Evolutionary conservation across 768 basidiomycete species (phyloP), one percentile per base, ranked within the genome.

Genomic region (Xanthoconium purpureum): DNA sequence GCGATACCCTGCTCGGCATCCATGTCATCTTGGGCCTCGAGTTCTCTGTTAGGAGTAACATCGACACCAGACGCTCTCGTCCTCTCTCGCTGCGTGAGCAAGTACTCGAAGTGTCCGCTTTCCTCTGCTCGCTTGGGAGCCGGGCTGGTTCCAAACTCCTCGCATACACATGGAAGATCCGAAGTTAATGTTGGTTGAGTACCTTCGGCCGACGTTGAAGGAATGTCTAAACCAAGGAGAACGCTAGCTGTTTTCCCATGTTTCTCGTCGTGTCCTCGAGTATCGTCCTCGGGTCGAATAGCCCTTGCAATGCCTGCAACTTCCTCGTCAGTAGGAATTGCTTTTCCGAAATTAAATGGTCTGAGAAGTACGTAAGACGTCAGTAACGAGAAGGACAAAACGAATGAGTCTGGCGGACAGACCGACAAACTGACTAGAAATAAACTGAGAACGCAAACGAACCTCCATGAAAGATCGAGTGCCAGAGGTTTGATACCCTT

Each of bases 401-500:
- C 18, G 35, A 47, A 54, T 13, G 33, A 49, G 14, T 18, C 30
- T 36, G 18, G 33, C 3, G 24, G 42, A 46, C 35, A 37, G 33
- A 45, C 14, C 11, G 33, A 28, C 35, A 37, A 37, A 45, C 14
- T 14, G 33, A 18, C 28, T 20, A 30, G 35, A 35, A 35, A 35
- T 6, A n/a, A 28, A 8, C 10, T 29, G 33, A 52, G 20, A 36
- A 52, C 49, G 47, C 35, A 50, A 49, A 74, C 79, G 47, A 55
- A 88, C 88, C 80, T 78, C 88, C 88, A 90, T 14, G 84, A 83
- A 48, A 91, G 71, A 33, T 82, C 77, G 14, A 89, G 74, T 20
- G 78, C 74, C 5, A 89, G 73, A 5, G 85, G 75, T 52, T 81
- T 78, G 20, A 83, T 66, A 2, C 87, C 87, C 63, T 81, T 84